Evolutionary conservation across 1,284 basidiomycete genomes (phyloP).

Genomic region (Ustilago nuda): DNA sequence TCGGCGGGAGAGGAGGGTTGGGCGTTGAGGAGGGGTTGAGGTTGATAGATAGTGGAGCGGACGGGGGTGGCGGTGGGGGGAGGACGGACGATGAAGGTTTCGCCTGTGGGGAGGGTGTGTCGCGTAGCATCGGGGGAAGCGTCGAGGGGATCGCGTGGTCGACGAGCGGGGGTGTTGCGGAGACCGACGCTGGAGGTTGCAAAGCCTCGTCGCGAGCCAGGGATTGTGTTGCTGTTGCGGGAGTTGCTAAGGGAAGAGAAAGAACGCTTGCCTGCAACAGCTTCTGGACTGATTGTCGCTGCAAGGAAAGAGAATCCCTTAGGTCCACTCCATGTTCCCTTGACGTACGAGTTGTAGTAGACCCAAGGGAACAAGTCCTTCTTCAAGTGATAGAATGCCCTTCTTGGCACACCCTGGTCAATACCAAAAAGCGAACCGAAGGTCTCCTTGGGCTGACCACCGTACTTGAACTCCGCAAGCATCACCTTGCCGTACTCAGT

Average conservation of each 20-base stretch:
- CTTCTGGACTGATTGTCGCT: constrained; percentile 33
- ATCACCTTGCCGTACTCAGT: constrained; percentile 87
- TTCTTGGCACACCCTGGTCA: constrained; percentile 69
- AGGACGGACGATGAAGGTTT: constrained; percentile 64
- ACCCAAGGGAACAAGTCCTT: constrained; percentile 89
- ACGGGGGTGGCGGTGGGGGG: constrained; percentile 48
- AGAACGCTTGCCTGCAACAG: constrained; percentile 34
- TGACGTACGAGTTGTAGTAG: constrained; percentile 87
- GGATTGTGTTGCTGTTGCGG: constrained; percentile 1
- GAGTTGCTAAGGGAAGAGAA: constrained; percentile 17
- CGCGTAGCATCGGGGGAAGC: constrained; percentile 49
- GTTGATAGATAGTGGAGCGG: constrained; percentile 40
- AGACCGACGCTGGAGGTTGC: constrained; percentile 36
- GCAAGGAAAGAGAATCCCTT: constrained; percentile 53
- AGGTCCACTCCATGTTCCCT: constrained; percentile 71
- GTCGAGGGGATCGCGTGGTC: constrained; percentile 64
- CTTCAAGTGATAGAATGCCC: constrained; percentile 89
- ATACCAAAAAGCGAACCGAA: constrained; percentile 57
- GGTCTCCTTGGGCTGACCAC: constrained; percentile 84
- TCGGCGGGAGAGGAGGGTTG: constrained; percentile 12
- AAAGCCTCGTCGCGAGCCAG: constrained; percentile 42
- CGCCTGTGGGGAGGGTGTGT: constrained; percentile 56
- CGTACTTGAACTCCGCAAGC: constrained; percentile 88
- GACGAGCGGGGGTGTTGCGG: constrained; percentile 62
- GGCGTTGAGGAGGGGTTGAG: constrained; percentile 47